A percentile compares a stretch with the other conserved stretches of the same genome.
phyloP scores from a whole-genome alignment of 2,329 filamentous ascomycete genomes.

The Aspergillus sp. region DNA sequence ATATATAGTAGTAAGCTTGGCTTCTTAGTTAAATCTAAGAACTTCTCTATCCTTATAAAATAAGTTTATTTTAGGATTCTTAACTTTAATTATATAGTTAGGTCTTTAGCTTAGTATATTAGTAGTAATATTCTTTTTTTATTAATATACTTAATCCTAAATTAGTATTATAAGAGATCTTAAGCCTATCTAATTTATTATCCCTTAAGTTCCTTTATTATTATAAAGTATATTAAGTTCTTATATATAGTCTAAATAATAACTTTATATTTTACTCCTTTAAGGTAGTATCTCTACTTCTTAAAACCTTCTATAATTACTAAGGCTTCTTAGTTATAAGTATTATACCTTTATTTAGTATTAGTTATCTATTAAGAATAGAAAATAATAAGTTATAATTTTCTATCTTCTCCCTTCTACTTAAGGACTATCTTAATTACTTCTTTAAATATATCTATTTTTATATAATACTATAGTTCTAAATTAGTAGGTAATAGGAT shows the following conservation, averaged over 20 bases:
- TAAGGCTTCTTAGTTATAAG: slow-evolving; percentile 1
- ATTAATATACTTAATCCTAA: slow-evolving; percentile 12
- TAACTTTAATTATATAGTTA: slow-evolving; percentile 11
- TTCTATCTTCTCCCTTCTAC: not conserved
- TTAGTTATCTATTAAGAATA: slow-evolving; percentile 1
- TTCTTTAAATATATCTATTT: not conserved
- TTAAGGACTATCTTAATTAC: slow-evolving; percentile 4
- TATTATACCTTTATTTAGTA: slow-evolving; percentile 9
- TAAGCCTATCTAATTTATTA: not conserved
- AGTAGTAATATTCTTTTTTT: slow-evolving; percentile 7
- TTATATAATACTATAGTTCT: not conserved
- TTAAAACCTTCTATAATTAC: slow-evolving; percentile 10
- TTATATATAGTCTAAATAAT: slow-evolving; percentile 7
- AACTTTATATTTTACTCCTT: not conserved
- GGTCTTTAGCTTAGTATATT: not conserved
- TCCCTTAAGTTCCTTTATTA: not conserved
- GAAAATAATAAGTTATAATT: not conserved
- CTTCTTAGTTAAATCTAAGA: not conserved
- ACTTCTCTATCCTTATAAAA: not conserved
- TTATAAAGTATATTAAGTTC: slow-evolving; percentile 4
- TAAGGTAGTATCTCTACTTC: slow-evolving; percentile 2
- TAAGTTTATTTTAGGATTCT: slow-evolving; percentile 1
- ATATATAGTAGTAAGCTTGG: not conserved
- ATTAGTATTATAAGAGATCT: not conserved
- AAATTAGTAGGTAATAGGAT: not conserved